phyloP scores from a whole-genome alignment of 805 yeast genomes.

The Cyberlindnera galapagoensis region DNA sequence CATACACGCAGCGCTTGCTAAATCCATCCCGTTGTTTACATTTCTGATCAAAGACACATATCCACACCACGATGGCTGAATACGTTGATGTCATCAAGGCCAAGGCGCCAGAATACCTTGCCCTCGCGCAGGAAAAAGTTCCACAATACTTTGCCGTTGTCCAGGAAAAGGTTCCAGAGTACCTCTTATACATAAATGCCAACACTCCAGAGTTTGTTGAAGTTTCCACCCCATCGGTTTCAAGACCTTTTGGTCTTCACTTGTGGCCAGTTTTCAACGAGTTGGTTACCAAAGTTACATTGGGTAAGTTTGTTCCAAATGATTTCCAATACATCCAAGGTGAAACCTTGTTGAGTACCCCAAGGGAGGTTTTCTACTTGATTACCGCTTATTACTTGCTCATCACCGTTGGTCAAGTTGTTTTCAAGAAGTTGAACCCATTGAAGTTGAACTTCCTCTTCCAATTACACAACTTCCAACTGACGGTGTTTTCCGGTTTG shows the following conservation, averaged over 20 bases:
- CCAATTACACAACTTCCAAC: slow-evolving; percentile 76
- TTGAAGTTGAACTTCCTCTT: slow-evolving; percentile 69
- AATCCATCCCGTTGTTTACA: too few species aligned
- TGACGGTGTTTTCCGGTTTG: slow-evolving; percentile 62
- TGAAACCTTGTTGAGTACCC: slow-evolving; percentile 61
- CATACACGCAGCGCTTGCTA: too few species aligned
- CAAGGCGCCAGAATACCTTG: too few species aligned
- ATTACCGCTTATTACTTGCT: slow-evolving; percentile 69
- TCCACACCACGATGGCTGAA: too few species aligned
- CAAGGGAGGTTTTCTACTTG: slow-evolving; percentile 48
- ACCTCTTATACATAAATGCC: slow-evolving; percentile 25
- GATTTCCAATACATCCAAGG: slow-evolving; percentile 64
- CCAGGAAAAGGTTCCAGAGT: slow-evolving; percentile 16
- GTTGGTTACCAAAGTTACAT: slow-evolving; percentile 35
- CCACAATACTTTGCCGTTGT: too few species aligned
- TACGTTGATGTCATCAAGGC: too few species aligned
- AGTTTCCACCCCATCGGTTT: slow-evolving; percentile 45
- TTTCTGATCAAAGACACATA: too few species aligned
- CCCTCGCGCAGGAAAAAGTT: too few species aligned
- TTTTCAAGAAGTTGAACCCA: slow-evolving; percentile 53
- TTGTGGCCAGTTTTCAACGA: slow-evolving; percentile 61
- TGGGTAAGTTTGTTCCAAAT: slow-evolving; percentile 54
- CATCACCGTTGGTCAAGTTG: slow-evolving; percentile 78
- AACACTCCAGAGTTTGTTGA: slow-evolving; percentile 37
- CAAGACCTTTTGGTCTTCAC: slow-evolving; percentile 73